phyloP scores from a whole-genome alignment of 1,284 basidiomycete genomes.

The Boletus mariae region DNA sequence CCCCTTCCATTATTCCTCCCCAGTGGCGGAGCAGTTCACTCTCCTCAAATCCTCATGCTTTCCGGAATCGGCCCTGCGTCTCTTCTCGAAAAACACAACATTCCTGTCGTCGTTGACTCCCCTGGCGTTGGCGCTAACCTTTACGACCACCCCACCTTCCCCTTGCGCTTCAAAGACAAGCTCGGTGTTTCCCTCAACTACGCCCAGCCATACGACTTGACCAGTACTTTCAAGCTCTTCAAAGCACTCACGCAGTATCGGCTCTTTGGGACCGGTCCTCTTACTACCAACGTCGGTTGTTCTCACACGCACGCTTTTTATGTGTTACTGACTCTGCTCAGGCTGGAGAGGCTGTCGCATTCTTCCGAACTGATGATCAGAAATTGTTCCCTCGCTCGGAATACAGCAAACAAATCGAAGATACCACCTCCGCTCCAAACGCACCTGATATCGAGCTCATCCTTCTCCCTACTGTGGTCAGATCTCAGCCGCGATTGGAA shows the following conservation, averaged over 20 bases:
- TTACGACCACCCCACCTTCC: conserved; percentile 53
- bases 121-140: conserved; percentile 60
- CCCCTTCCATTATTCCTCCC: not conserved
- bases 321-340: conserved; percentile 23
- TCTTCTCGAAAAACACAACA: conserved; percentile 46
- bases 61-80: conserved; percentile 62
- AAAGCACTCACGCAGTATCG: conserved; percentile 42
- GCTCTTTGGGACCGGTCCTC: conserved; percentile 41
- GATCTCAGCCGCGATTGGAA: not conserved
- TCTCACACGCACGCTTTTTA: not conserved
- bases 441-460: conserved; percentile 67
- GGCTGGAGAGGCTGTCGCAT: conserved; percentile 57
- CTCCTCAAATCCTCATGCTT: conserved; percentile 68
- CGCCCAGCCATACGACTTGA: conserved; percentile 36
- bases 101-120: conserved; percentile 51
- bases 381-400: conserved; percentile 45
- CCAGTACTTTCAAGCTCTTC: conserved; percentile 35
- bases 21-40: conserved; percentile 62
- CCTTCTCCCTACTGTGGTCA: conserved; percentile 38
- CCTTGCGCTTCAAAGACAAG: conserved; percentile 50
- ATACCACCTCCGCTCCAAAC: conserved; percentile 50
- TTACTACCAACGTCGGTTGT: conserved; percentile 51
- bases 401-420: conserved; percentile 41
- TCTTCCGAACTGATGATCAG: conserved; percentile 54
- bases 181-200: conserved; percentile 41